phyloP scores from a whole-genome alignment of 1,284 basidiomycete genomes.

The Ceratobasidium sp. region DNA sequence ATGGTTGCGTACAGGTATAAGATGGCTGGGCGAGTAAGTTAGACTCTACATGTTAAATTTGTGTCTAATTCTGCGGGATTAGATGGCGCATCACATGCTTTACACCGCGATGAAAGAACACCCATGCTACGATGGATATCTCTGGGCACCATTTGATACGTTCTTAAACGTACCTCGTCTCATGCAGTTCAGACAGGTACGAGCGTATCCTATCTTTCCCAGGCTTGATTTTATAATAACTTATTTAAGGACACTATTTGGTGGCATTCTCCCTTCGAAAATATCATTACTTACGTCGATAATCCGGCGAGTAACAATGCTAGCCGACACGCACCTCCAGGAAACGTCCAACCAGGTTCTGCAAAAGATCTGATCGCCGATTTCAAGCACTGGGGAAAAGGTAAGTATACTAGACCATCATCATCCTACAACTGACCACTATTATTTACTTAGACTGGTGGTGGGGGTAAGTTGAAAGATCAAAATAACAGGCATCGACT shows the following conservation, averaged over 20 bases:
- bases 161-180: constrained; percentile 67
- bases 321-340: constrained; percentile 47
- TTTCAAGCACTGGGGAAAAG: constrained; percentile 42
- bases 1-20: constrained; percentile 58
- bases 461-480: constrained; percentile 42
- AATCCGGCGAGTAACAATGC: constrained; percentile 44
- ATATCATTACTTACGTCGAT: constrained; percentile 42
- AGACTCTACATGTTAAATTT: not conserved
- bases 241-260: constrained; percentile 58
- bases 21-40: constrained; percentile 64
- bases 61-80: not conserved
- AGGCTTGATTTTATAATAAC: not conserved
- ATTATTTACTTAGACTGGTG: constrained; percentile 42
- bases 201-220: not conserved
- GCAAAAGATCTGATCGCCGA: constrained; percentile 40
- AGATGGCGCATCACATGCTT: constrained; percentile 70
- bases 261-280: constrained; percentile 59
- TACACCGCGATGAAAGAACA: constrained; percentile 64
- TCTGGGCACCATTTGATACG: constrained; percentile 69
- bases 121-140: constrained; percentile 66
- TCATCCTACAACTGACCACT: not conserved
- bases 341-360: constrained; percentile 41
- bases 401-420: not conserved
- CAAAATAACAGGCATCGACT: not conserved
- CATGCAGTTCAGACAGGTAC: constrained; percentile 62